Percentiles rank a stretch among this genome's conserved stretches.
Conservation (phyloP, 345 rosid genomes). For the Linum usitatissimum region DNA sequence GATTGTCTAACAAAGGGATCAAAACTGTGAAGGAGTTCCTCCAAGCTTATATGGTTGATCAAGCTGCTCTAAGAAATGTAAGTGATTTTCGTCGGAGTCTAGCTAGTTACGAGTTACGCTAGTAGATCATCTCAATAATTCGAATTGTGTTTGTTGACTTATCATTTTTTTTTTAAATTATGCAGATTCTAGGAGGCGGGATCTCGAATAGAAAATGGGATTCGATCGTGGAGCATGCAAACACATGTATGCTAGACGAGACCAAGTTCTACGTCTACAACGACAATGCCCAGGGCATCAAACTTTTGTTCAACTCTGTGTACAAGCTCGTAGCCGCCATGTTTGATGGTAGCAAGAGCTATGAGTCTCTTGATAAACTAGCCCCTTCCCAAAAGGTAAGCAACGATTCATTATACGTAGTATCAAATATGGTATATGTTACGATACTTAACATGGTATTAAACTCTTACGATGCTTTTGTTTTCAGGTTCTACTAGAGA, state of each 20-base stretch:
- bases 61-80: constrained; percentile 30
- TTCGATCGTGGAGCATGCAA: constrained; percentile 48
- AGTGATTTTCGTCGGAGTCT: constrained; percentile 9
- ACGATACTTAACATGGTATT: not conserved
- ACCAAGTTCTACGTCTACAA: constrained; percentile 30
- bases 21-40: constrained; percentile 34
- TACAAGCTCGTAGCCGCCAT: constrained; percentile 34
- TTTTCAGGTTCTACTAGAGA: constrained; percentile 33
- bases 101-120: not conserved
- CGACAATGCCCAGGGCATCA: constrained; percentile 15
- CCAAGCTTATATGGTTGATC: constrained; percentile 16
- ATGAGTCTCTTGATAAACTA: constrained; percentile 23
- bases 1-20: constrained; percentile 24
- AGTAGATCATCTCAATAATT: not conserved
- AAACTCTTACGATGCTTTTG: not conserved
- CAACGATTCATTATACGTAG: constrained; percentile 4
- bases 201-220: constrained; percentile 46
- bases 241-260: constrained; percentile 40
- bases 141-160: not conserved
- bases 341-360: constrained; percentile 20
- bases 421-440: not conserved
- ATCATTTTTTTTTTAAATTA: constrained; percentile 6
- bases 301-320: constrained; percentile 42
- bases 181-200: constrained; percentile 38
- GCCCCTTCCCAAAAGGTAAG: constrained; percentile 29